These are phyloP conservation scores for Penicillium dipodomyicola DNA, from an alignment of 495 filamentous ascomycete species.

Conservation along the genomic window DNA sequence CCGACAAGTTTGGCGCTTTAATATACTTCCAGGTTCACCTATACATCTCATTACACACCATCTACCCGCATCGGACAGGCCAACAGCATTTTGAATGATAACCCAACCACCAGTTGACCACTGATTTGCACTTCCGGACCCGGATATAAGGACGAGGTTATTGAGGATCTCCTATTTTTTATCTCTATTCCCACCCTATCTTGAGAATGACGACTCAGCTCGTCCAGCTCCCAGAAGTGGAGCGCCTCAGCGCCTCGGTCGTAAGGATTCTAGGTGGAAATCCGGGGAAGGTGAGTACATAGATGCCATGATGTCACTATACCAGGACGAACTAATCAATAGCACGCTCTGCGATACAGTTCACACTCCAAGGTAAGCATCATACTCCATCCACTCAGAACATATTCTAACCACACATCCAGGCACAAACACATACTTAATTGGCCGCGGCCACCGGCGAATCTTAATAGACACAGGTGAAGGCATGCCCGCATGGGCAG, in stretches of 20 bases:
- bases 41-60: background rate
- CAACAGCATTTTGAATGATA: background rate
- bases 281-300: constrained; percentile 62
- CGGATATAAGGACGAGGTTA: background rate
- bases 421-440: constrained; percentile 85
- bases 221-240: constrained; percentile 58
- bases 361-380: constrained; percentile 51
- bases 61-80: background rate
- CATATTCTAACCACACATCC: constrained; percentile 7
- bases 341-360: constrained; percentile 28
- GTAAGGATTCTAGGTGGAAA: constrained; percentile 80
- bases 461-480: constrained; percentile 81
- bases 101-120: background rate
- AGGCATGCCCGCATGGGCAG: constrained; percentile 59
- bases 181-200: background rate
- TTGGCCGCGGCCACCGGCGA: constrained; percentile 65
- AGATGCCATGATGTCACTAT: background rate
- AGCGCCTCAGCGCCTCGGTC: constrained; percentile 61
- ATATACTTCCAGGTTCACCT: background rate
- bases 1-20: background rate
- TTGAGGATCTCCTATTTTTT: background rate
- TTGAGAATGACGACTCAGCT: constrained; percentile 47
- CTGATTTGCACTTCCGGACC: background rate
- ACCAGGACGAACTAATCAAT: background rate
- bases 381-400: background rate